Conservation (phyloP, 495 filamentous ascomycete genomes). For the Aspergillus ostianus region DNA sequence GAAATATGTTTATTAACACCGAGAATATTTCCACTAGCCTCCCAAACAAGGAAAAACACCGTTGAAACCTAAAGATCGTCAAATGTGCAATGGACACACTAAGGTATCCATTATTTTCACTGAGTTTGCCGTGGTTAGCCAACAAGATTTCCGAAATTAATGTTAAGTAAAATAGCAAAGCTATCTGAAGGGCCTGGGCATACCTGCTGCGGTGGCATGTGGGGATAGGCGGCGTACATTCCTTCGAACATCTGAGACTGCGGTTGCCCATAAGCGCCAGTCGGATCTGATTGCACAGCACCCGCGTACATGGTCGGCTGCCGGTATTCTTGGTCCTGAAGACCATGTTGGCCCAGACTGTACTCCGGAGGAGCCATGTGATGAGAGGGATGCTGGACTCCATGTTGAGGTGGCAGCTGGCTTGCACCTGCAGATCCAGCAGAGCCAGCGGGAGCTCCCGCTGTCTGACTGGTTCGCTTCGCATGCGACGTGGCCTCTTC, state of each 20-base stretch:
- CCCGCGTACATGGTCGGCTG: constrained; percentile 74
- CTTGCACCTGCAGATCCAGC: constrained; percentile 39
- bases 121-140: background rate
- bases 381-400: constrained; percentile 56
- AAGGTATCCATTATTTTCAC: background rate
- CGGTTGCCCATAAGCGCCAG: constrained; percentile 68
- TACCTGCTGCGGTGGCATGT: constrained; percentile 85
- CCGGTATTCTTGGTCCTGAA: constrained; percentile 77
- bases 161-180: too few relatives aligned
- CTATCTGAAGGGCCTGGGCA: constrained; percentile 17
- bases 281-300: constrained; percentile 69
- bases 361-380: constrained; percentile 74
- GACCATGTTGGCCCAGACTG: constrained; percentile 57
- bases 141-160: background rate
- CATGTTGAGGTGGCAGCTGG: constrained; percentile 62
- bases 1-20: background rate
- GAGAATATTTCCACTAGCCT: background rate
- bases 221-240: constrained; percentile 77
- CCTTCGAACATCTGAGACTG: constrained; percentile 80
- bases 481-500: constrained; percentile 86
- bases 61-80: background rate
- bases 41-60: background rate
- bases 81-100: background rate
- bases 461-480: constrained; percentile 67
- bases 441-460: constrained; percentile 48